Evolutionary conservation across 805 yeast genomes (phyloP).

Genomic region (Debaryomyces prosopidis): DNA sequence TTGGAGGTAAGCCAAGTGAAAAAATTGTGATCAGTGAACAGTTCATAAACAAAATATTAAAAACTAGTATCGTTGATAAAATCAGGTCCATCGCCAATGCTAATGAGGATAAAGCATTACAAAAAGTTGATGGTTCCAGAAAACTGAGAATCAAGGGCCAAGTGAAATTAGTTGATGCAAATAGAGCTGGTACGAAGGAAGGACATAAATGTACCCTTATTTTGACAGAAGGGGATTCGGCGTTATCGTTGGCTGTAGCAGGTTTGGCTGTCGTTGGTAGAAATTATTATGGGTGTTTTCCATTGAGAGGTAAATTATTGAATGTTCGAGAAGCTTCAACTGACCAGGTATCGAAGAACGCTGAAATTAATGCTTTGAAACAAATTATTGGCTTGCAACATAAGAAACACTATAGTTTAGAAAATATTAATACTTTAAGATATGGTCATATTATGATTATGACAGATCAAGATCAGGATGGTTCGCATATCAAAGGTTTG

Average conservation of each 20-base stretch:
- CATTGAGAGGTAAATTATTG: slow-evolving; percentile 89
- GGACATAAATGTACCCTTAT: slow-evolving; percentile 91
- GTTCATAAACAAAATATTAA: slow-evolving; percentile 66
- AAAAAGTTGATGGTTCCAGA: slow-evolving; percentile 84
- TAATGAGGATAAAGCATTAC: slow-evolving; percentile 84
- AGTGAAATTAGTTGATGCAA: slow-evolving; percentile 91
- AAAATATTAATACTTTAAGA: slow-evolving; percentile 70
- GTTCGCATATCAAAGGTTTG: slow-evolving; percentile 95
- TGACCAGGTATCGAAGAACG: slow-evolving; percentile 91
- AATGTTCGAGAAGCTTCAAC: slow-evolving; percentile 96
- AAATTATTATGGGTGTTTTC: slow-evolving; percentile 93
- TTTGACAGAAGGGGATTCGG: slow-evolving; percentile 97
- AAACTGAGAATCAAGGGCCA: slow-evolving; percentile 85
- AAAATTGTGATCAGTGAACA: slow-evolving; percentile 71
- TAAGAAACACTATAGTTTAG: slow-evolving; percentile 67
- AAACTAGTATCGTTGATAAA: slow-evolving; percentile 71
- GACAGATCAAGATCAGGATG: slow-evolving; percentile 99
- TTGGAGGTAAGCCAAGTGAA: slow-evolving; percentile 68
- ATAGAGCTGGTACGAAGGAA: slow-evolving; percentile 91
- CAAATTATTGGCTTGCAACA: slow-evolving; percentile 96
- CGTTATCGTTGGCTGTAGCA: slow-evolving; percentile 85
- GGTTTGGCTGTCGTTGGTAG: slow-evolving; percentile 95
- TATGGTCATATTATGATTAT: slow-evolving; percentile 98
- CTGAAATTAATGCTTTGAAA: slow-evolving; percentile 92
- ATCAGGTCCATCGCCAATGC: slow-evolving; percentile 81